Evolutionary conservation across 139 green algal genomes (phyloP).

Genomic region (Chlorella sp.): DNA sequence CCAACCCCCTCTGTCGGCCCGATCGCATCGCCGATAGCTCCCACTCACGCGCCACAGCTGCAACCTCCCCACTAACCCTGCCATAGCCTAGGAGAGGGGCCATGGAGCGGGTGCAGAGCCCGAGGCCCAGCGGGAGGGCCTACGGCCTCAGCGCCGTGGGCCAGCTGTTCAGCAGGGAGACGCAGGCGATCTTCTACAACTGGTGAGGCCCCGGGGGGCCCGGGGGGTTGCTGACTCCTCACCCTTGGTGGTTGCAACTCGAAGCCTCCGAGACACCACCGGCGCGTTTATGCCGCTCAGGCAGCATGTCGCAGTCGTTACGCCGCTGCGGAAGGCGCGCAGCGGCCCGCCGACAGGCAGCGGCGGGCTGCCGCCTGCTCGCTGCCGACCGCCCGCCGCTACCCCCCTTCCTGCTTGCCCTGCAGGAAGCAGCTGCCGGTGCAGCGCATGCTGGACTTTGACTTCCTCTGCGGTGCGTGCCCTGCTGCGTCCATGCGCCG

Average conservation of each 20-base stretch:
- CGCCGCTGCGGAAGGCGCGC: neutral
- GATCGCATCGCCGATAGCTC: too few relatives aligned
- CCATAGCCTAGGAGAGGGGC: too few relatives aligned
- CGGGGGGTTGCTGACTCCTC: neutral
- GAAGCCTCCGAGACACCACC: neutral
- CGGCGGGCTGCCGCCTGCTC: neutral
- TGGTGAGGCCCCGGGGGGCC: too few relatives aligned
- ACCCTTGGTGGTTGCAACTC: neutral
- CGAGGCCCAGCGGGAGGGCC: neutral
- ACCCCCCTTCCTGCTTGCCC: neutral
- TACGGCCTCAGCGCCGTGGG: slow-evolving; percentile 44
- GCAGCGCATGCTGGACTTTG: slow-evolving; percentile 98
- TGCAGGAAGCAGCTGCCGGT: slow-evolving; percentile 57
- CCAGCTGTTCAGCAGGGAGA: slow-evolving; percentile 78
- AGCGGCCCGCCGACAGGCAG: neutral
- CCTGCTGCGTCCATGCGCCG: neutral
- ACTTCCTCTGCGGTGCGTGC: slow-evolving; percentile 87
- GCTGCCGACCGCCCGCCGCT: neutral
- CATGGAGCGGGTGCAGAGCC: neutral
- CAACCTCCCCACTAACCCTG: too few relatives aligned
- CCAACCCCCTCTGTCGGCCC: too few relatives aligned
- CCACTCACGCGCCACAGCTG: too few relatives aligned
- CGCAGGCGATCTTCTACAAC: slow-evolving; percentile 94
- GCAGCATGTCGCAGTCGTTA: neutral
- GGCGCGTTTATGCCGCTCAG: neutral